Evolutionary conservation across 2,329 filamentous ascomycete genomes (phyloP), one percentile per base, ranked within the genome.

Genomic region (Clonostachys chloroleuca): DNA sequence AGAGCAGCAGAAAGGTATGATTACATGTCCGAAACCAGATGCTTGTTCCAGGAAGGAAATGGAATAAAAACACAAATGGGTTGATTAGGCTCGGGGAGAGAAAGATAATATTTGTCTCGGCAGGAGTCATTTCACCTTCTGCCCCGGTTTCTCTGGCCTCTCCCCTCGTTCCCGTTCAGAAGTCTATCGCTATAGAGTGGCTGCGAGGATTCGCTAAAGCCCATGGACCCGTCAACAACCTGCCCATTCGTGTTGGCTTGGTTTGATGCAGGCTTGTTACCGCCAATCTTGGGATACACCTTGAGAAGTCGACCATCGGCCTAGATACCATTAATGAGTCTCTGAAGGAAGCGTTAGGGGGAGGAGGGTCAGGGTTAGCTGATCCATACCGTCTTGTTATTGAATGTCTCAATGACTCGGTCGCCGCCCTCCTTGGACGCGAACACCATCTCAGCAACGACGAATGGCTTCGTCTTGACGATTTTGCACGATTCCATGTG

Each of bases 381-480:
- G 24, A 30, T 30, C 24, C 82, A 55, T 62, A 89, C 87, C 60
- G 82, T 89, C 70, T 90, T 84, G 61, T 87, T 83, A 66, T 94
- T 85, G 65, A 92, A 92, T 4, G 78, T 87, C 49, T 79, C 74
- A 57, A 92, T 86, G 16, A 91, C 86, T 37, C 77, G 79, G 56
- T 92, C 84, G 4, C 87, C 89, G 37, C 85, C 86, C 52, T 87
- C 81, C 56, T 80, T 83, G 49, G 81, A 84, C 52, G 83, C 77
- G 59, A 92, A 91, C 5, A 84, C 75, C 60, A 94, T 81, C 67
- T 94, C 89, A 18, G 86, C 86, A 59, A 91, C 84, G 45, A 94
- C 81, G 5, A 86, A 84, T 0, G 89, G 89, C 30, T 71, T 69
- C 5, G 83, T 75, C 60, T 85, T 83, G 48, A 90, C 66, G 37